Base-by-base conservation (phyloP, 257 asterid genomes). In the Ehretia macrophylla region DNA sequence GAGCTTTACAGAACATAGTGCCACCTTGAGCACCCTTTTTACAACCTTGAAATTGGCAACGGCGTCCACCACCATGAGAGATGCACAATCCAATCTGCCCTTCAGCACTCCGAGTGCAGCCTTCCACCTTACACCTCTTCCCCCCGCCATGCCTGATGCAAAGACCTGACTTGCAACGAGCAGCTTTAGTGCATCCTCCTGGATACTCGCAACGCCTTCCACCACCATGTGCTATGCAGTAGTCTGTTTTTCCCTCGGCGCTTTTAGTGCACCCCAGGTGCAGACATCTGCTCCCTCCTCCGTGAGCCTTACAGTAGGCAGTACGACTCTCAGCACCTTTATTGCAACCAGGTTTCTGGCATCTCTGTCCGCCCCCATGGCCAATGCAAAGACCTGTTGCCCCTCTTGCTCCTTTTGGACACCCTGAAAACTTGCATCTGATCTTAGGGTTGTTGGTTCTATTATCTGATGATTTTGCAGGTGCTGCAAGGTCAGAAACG, bases 131-230 rank as follows among this genome's bases (percentile, higher is more conserved):
- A 56, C 97, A 90, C 73, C 97, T 79, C 83, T 90, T 90, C 5
- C 97, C 97, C 50, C 97, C 97, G 32, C 97, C 97, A 11, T 90
- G 97, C 77, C 59, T 79, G 59, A 90, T 90, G 83, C 97, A 90
- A 64, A 87, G 93, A n/a, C 96, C 97, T 0, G 97, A 90, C 68
- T 75, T 87, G 17, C 97, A 96, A 10, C 97, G 79, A 10, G 97
- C 97, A 19, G 97, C 97, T 66, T 83, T 90, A 0, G 69, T 66
- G 75, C 97, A 90, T 54, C 96, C 96, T 45, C 57, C 82, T 5
- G 70, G 56, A 58, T 66, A 70, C 39, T 78, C 80, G 32, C 97
- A 90, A 1, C 97, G 86, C 61, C 74, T 74, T 3, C 96, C 97
- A 48, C 97, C 97, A 32, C 97, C 97, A 13, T 87, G 97, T 0